Conservation (phyloP, 2,329 filamentous ascomycete genomes). For the Falciphora oryzae region DNA sequence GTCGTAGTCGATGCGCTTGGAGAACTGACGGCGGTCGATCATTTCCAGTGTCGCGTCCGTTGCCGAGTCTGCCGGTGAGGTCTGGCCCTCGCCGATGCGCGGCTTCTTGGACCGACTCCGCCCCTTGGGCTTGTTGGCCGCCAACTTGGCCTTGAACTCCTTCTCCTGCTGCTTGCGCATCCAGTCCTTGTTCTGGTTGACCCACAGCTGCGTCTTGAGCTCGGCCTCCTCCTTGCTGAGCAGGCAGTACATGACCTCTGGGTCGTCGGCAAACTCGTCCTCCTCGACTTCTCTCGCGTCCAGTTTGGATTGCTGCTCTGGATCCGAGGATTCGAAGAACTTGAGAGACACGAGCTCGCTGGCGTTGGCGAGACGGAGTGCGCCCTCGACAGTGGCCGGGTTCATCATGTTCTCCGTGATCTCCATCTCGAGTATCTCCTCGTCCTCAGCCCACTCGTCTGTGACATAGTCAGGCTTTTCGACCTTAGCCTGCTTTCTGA, state of each 20-base stretch:
- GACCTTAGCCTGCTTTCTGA: slow-evolving; percentile 11
- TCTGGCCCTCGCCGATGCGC: slow-evolving; percentile 60
- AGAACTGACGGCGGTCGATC: slow-evolving; percentile 62
- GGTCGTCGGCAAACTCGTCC: slow-evolving; percentile 83
- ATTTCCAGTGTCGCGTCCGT: slow-evolving; percentile 66
- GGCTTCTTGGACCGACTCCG: slow-evolving; percentile 46
- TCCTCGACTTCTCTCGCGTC: slow-evolving; percentile 65
- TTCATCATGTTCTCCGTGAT: slow-evolving; percentile 65
- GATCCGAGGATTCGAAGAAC: slow-evolving; percentile 33
- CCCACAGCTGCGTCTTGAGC: slow-evolving; percentile 89
- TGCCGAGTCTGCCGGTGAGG: slow-evolving; percentile 59
- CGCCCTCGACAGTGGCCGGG: slow-evolving; percentile 49
- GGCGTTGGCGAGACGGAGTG: slow-evolving; percentile 51
- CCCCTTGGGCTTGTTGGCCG: slow-evolving; percentile 19
- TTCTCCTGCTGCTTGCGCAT: slow-evolving; percentile 82
- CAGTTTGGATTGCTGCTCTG: slow-evolving; percentile 23
- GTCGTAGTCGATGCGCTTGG: slow-evolving; percentile 71
- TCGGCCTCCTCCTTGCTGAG: slow-evolving; percentile 67
- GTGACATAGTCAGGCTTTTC: slow-evolving; percentile 48
- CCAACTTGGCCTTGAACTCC: slow-evolving; percentile 65
- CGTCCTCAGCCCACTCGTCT: slow-evolving; percentile 57
- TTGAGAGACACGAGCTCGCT: slow-evolving; percentile 40
- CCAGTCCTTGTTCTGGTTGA: slow-evolving; percentile 92
- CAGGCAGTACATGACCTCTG: slow-evolving; percentile 76
- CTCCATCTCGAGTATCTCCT: slow-evolving; percentile 61